phyloP scores from a whole-genome alignment of 2,329 filamentous ascomycete genomes.

The Penicillium fuscoglaucum region DNA sequence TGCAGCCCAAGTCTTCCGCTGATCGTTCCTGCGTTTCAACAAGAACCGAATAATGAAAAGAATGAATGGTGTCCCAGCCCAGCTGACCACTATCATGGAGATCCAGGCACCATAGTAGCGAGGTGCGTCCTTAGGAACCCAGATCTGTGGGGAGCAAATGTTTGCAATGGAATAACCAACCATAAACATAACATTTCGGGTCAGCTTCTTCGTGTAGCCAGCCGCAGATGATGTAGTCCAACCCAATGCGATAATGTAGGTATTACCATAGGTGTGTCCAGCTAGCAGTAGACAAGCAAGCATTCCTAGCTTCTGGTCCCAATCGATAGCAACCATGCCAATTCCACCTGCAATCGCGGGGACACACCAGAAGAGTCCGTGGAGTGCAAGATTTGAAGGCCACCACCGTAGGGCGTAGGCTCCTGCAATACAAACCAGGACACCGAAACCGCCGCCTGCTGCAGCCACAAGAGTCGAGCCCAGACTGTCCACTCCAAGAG shows the following conservation, averaged over 20 bases:
- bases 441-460: constrained; percentile 40
- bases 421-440: constrained; percentile 36
- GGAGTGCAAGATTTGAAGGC: constrained; percentile 36
- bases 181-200: constrained; percentile 36
- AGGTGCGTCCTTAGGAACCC: constrained; percentile 28
- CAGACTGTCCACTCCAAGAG: constrained; percentile 39
- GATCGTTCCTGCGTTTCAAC: constrained; percentile 15
- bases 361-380: constrained; percentile 34
- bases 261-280: constrained; percentile 34
- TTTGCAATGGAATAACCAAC: constrained; percentile 24
- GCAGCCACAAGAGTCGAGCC: constrained; percentile 45
- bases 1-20: neutral
- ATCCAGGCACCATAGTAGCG: constrained; percentile 39
- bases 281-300: constrained; percentile 36
- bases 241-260: constrained; percentile 40
- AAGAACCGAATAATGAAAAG: constrained; percentile 39
- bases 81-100: constrained; percentile 35
- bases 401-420: constrained; percentile 32
- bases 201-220: constrained; percentile 35
- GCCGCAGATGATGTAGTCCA: constrained; percentile 41
- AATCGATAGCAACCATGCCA: constrained; percentile 34
- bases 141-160: constrained; percentile 35
- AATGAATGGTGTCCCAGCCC: constrained; percentile 38
- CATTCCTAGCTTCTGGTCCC: constrained; percentile 32
- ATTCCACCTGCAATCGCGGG: constrained; percentile 30